Conservation (phyloP, 2,329 filamentous ascomycete species). For the Myriosclerotinia scirpicola region DNA sequence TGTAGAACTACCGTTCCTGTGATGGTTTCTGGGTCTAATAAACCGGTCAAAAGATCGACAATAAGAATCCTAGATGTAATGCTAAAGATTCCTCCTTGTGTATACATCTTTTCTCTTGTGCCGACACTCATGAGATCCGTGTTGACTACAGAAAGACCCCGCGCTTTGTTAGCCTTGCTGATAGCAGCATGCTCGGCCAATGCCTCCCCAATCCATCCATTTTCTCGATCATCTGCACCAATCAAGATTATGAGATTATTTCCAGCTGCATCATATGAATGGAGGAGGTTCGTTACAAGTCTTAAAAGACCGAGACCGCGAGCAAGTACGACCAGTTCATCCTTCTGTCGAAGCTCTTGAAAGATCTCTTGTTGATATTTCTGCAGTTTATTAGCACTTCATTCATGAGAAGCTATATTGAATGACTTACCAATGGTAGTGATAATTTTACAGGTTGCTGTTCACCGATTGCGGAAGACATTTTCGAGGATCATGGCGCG, state of each 20-base stretch:
- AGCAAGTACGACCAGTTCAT: conserved; percentile 90
- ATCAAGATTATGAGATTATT: conserved; percentile 90
- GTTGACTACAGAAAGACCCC: conserved; percentile 88
- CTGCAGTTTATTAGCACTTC: conserved; percentile 43
- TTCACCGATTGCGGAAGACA: conserved; percentile 45
- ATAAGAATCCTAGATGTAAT: conserved; percentile 94
- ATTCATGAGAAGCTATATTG: background rate
- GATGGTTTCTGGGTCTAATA: conserved; percentile 79
- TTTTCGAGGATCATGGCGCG: conserved; percentile 35
- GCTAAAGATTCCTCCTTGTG: conserved; percentile 85
- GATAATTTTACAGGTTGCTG: conserved; percentile 77
- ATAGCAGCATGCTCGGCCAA: conserved; percentile 93
- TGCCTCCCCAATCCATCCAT: conserved; percentile 95
- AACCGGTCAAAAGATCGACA: conserved; percentile 82
- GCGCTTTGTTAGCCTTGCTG: conserved; percentile 76
- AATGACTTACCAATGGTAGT: conserved; percentile 60
- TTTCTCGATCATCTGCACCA: conserved; percentile 88
- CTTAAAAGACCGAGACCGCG: conserved; percentile 89
- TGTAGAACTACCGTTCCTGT: conserved; percentile 87
- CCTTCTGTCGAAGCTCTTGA: conserved; percentile 82
- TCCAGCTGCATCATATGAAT: conserved; percentile 93
- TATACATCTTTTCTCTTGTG: conserved; percentile 88
- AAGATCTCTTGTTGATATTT: conserved; percentile 96
- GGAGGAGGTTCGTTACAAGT: conserved; percentile 91
- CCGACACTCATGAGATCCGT: conserved; percentile 89